Base-by-base conservation (phyloP, 345 rosid species). In the Tarenaya hassleriana region DNA sequence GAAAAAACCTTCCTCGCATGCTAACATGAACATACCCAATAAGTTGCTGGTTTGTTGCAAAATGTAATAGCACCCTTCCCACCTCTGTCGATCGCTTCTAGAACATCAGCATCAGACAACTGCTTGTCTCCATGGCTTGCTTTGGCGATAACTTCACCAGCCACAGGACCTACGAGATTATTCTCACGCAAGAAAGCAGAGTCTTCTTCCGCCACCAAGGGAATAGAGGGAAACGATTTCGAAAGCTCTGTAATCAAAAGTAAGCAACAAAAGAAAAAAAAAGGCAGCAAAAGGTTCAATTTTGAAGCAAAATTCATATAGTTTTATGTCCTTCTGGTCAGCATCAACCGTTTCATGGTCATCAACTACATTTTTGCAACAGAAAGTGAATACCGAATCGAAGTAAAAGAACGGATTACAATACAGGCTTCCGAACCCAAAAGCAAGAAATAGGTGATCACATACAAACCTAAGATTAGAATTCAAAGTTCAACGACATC, bases 161-260 rank as follows among this genome's bases (percentile, higher is more conserved):
- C 68, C 40, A 84, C 80, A 55, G 75, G 62, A 65, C 63, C 81
- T 51, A 76, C 81, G 56, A 84, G 69, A 61, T 73, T 69, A 47
- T 73, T 75, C 31, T 76, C 42, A 29, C 75, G 67, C 50, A 84
- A 42, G 63, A 69, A 77, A 1, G 74, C 61, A 52, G 88, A 76
- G 70, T 84, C 94, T 69, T 84, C 92, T 63, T 80, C 92, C 33
- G 85, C 92, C 69, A 84, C 92, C 65, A 84, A 47, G 11, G 92
- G 88, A 66, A 80, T 69, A 19, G 74, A 64, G 44, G 92, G 92
- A 69, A 80, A 84, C 63, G 56, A 49, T 47, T 67, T 71, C 42
- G 81, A 34, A 48, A 84, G 56, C 67, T 80, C 88, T 84, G 68
- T 41, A 24, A 24, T 24, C 29, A 13, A 19, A 43, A 8, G 38